phyloP scores from a whole-genome alignment of 768 basidiomycete species.

The Leccinum truebloodii region DNA sequence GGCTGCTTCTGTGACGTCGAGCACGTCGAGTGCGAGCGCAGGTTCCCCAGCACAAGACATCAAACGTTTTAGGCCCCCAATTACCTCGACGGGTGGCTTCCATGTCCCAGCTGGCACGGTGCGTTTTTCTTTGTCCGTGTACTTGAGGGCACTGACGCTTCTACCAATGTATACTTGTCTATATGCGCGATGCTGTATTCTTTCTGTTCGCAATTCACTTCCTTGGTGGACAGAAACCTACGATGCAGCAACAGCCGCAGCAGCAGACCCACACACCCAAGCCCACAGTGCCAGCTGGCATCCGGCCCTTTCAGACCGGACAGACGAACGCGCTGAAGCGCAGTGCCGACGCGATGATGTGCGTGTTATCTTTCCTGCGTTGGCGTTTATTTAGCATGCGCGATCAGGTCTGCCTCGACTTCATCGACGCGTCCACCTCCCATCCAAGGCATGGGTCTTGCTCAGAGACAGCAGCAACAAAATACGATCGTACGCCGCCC shows the following conservation, averaged over 20 bases:
- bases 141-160: neutral
- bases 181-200: constrained; percentile 1
- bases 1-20: neutral
- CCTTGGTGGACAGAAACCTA: neutral
- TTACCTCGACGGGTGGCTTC: constrained; percentile 47
- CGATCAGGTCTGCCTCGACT: constrained; percentile 20
- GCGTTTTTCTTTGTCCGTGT: constrained; percentile 13
- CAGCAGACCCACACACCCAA: constrained; percentile 6
- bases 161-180: neutral
- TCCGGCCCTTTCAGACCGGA: constrained; percentile 13
- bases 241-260: constrained; percentile 7
- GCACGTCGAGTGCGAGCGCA: constrained; percentile 1
- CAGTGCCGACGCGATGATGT: constrained; percentile 36
- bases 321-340: constrained; percentile 32
- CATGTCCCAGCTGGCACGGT: constrained; percentile 51
- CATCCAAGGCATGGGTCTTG: constrained; percentile 42
- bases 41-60: neutral
- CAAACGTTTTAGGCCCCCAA: neutral
- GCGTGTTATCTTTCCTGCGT: constrained; percentile 6
- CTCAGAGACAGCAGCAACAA: constrained; percentile 34
- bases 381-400: neutral
- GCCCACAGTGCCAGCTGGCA: constrained; percentile 1
- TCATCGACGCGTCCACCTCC: constrained; percentile 24
- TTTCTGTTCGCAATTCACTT: neutral
- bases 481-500: constrained; percentile 16